phyloP scores from a whole-genome alignment of 176 grass and related monocot species.

The Olyra latifolia region DNA sequence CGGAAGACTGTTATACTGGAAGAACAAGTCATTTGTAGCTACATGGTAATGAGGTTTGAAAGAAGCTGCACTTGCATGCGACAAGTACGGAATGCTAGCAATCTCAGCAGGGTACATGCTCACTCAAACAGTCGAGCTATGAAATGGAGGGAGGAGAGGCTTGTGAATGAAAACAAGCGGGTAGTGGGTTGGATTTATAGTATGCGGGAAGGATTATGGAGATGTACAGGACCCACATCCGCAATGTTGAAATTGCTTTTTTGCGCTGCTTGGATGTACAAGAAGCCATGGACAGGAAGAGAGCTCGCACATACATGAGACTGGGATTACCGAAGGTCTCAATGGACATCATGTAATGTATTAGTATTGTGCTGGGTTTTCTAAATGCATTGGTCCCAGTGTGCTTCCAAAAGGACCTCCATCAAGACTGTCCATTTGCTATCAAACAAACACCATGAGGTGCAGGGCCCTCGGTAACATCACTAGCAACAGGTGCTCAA shows the following conservation, averaged over 20 bases:
- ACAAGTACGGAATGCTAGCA: slow-evolving; percentile 69
- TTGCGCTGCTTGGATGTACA: slow-evolving; percentile 35
- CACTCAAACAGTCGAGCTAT: slow-evolving; percentile 6
- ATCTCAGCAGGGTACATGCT: slow-evolving; percentile 86
- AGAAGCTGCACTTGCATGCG: slow-evolving; percentile 43
- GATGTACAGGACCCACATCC: slow-evolving; percentile 28
- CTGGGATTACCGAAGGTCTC: slow-evolving; percentile 28
- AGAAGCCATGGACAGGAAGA: slow-evolving; percentile 15
- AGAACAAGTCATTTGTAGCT: slow-evolving; percentile 45
- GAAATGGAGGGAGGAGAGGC: slow-evolving; percentile 29
- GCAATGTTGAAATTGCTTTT: background rate
- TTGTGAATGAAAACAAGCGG: slow-evolving; percentile 45
- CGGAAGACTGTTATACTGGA: slow-evolving; percentile 51
- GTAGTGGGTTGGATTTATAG: slow-evolving; percentile 77
- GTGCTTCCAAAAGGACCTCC: slow-evolving; percentile 50
- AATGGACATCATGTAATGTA: slow-evolving; percentile 40
- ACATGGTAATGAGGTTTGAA: slow-evolving; percentile 74
- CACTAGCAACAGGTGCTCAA: slow-evolving; percentile 63
- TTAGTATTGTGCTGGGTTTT: slow-evolving; percentile 51
- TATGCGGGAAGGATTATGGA: slow-evolving; percentile 18
- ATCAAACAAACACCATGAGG: slow-evolving; percentile 36
- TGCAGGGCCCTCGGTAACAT: slow-evolving; percentile 44
- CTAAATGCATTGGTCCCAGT: slow-evolving; percentile 36
- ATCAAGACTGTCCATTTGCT: slow-evolving; percentile 24
- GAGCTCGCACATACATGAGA: slow-evolving; percentile 8